phyloP scores from a whole-genome alignment of 2,329 filamentous ascomycete species.

The Cladophialophora carrionii region DNA sequence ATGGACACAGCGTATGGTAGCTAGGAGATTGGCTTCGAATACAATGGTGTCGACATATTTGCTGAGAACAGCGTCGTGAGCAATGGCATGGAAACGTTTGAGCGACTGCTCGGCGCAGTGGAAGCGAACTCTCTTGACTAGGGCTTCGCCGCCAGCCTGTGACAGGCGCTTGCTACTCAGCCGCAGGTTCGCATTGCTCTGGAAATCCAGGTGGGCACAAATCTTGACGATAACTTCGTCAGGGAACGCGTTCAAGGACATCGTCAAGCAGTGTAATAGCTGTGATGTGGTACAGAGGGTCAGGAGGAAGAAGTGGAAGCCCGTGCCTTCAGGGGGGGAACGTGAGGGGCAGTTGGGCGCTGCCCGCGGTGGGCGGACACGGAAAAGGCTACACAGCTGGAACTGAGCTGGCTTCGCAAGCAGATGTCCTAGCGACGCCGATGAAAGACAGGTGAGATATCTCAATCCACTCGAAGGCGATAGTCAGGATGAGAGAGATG shows the following conservation, averaged over 20 bases:
- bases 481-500: neutral
- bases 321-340: neutral
- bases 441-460: neutral
- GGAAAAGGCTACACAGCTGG: neutral
- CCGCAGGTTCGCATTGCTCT: constrained; percentile 30
- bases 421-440: neutral
- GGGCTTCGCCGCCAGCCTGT: constrained; percentile 35
- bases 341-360: constrained; percentile 4
- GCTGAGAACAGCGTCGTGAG: constrained; percentile 31
- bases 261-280: constrained; percentile 20
- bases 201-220: constrained; percentile 30
- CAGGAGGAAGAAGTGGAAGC: constrained; percentile 1
- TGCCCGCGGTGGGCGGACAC: neutral
- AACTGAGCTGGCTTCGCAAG: neutral
- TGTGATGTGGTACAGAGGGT: neutral
- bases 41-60: constrained; percentile 35
- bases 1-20: constrained; percentile 35
- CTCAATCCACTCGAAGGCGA: neutral
- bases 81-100: constrained; percentile 31
- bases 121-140: constrained; percentile 35
- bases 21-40: constrained; percentile 36
- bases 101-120: constrained; percentile 35
- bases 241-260: constrained; percentile 28
- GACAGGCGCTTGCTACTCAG: constrained; percentile 28
- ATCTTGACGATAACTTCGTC: constrained; percentile 37